Evolutionary conservation across 2,329 filamentous ascomycete species (phyloP).

Genomic region (Clarireedia paspali): DNA sequence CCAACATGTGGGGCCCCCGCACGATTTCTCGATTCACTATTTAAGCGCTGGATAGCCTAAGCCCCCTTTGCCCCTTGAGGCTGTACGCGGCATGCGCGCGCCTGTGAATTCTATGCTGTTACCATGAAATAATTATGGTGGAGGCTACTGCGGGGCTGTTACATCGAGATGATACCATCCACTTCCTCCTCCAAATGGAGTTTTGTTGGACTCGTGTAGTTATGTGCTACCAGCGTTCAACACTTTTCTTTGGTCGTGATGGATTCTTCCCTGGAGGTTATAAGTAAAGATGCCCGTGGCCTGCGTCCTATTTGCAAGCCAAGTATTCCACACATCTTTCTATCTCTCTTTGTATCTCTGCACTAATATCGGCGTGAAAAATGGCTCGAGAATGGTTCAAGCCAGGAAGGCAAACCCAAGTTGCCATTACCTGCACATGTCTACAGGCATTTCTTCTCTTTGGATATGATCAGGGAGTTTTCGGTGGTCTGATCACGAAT

Average conservation of each 20-base stretch:
- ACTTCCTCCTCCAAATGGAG: too few relatives aligned
- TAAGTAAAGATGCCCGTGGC: too few relatives aligned
- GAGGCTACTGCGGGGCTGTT: neutral
- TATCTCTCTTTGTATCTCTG: neutral
- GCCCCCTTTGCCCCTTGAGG: neutral
- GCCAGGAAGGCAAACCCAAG: neutral
- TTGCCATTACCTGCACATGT: neutral
- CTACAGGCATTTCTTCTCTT: constrained; percentile 61
- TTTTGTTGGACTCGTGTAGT: too few relatives aligned
- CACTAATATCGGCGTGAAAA: neutral
- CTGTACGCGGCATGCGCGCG: neutral
- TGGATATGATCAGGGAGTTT: constrained; percentile 83
- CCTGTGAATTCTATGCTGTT: neutral
- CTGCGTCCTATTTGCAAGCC: too few relatives aligned
- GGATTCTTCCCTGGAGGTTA: too few relatives aligned
- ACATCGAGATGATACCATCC: neutral
- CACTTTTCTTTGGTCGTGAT: too few relatives aligned
- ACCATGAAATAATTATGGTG: neutral
- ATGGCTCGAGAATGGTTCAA: neutral
- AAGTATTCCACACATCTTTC: neutral
- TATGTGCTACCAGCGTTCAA: too few relatives aligned
- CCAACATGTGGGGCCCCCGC: neutral
- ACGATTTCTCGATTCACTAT: neutral
- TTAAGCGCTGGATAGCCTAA: neutral
- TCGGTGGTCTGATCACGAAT: constrained; percentile 64